Evolutionary conservation across 192 early-diverging fungal species (phyloP).

Genomic region (Coemansia sp.): DNA sequence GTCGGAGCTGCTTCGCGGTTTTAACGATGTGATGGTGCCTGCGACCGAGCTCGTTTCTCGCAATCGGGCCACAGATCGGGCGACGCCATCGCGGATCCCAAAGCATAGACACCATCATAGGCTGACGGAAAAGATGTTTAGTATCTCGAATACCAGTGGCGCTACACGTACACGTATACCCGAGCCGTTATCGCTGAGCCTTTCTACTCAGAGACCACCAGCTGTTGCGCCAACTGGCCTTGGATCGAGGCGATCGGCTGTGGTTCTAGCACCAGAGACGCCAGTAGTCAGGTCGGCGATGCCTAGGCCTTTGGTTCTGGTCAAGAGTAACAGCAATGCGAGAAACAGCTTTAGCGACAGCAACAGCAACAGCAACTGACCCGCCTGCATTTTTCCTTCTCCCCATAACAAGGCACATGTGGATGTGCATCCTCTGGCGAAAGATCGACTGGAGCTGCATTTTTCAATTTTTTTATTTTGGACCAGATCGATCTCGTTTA

Average conservation of each 20-base stretch:
- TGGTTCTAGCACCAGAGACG: slow-evolving; percentile 7
- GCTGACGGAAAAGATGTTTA: not conserved
- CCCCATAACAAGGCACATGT: too few relatives aligned
- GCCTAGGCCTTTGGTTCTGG: not conserved
- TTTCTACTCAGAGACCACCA: not conserved
- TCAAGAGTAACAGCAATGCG: not conserved
- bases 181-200: not conserved
- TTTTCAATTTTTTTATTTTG: too few relatives aligned
- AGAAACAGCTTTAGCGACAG: not conserved
- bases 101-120: not conserved
- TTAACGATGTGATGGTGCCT: not conserved
- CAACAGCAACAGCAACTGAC: not conserved
- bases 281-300: not conserved
- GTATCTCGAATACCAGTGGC: not conserved
- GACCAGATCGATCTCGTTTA: too few relatives aligned
- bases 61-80: not conserved
- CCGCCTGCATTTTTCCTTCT: not conserved
- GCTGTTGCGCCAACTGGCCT: too few relatives aligned
- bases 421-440: too few relatives aligned
- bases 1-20: not conserved
- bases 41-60: not conserved
- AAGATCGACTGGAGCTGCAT: too few relatives aligned
- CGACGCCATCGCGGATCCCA: not conserved
- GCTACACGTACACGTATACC: not conserved
- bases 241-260: not conserved